A percentile compares a stretch with the other conserved stretches of the same genome.
Conservation (phyloP, 1,284 basidiomycete species). For the Anthracocystis setariae region DNA sequence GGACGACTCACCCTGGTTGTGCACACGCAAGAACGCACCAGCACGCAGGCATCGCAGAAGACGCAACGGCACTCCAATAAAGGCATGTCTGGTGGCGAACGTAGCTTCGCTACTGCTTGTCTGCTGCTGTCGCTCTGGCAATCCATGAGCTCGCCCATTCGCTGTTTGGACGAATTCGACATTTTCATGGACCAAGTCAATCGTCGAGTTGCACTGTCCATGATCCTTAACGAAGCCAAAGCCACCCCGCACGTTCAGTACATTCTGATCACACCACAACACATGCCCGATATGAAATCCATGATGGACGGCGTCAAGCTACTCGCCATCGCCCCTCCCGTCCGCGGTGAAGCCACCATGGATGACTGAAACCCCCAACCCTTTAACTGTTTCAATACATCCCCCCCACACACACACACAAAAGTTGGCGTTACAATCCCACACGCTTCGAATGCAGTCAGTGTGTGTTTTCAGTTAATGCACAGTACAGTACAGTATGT, state of each 20-base stretch:
- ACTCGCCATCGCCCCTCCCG: constrained; percentile 33
- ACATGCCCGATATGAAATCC: constrained; percentile 53
- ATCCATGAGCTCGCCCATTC: constrained; percentile 88
- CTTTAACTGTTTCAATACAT: too few relatives aligned
- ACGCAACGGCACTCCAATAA: constrained; percentile 65
- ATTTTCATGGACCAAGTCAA: constrained; percentile 97
- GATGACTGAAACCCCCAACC: too few relatives aligned
- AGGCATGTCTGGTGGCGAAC: constrained; percentile 86
- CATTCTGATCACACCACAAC: constrained; percentile 63
- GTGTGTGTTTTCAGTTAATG: too few relatives aligned
- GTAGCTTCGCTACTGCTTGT: constrained; percentile 96
- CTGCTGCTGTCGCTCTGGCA: constrained; percentile 93
- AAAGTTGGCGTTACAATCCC: too few relatives aligned
- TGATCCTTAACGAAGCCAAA: constrained; percentile 72
- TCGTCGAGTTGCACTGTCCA: constrained; percentile 86
- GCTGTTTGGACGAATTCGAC: constrained; percentile 84
- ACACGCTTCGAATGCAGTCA: too few relatives aligned
- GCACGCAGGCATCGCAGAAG: constrained; percentile 78
- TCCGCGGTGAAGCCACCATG: constrained; percentile 24
- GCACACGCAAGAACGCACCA: constrained; percentile 48
- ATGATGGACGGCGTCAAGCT: constrained; percentile 33
- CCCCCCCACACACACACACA: too few relatives aligned
- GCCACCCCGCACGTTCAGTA: constrained; percentile 52
- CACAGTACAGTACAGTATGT: too few relatives aligned
- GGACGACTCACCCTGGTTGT: constrained; percentile 79